These are phyloP conservation scores for Syncephalastrum racemosum DNA, from an alignment of 371 early-diverging fungal genomes.

Conservation along the genomic window DNA sequence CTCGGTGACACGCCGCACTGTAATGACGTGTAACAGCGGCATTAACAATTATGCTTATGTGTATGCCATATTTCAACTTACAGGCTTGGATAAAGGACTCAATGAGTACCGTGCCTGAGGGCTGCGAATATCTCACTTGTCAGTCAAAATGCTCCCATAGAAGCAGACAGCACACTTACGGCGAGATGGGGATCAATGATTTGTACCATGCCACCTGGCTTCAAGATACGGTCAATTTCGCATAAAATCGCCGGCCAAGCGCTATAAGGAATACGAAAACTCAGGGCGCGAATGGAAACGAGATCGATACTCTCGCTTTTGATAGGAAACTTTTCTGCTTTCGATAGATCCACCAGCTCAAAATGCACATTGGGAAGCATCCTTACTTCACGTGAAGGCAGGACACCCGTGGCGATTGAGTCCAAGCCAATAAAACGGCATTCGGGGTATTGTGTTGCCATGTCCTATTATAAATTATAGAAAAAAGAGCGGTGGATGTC, in stretches of 20 bases:
- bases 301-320: constrained; percentile 22
- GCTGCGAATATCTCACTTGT: constrained; percentile 13
- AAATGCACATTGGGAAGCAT: constrained; percentile 28
- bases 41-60: too few species aligned
- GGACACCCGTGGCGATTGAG: constrained; percentile 3
- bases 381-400: constrained; percentile 18
- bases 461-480: constrained; percentile 27
- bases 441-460: constrained; percentile 37
- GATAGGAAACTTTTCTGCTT: constrained; percentile 9
- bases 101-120: constrained; percentile 34
- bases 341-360: constrained; percentile 9
- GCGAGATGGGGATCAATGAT: constrained; percentile 30
- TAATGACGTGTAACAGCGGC: constrained; percentile 2
- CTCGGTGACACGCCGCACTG: constrained; percentile 25
- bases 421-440: constrained; percentile 32
- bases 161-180: constrained; percentile 20
- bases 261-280: constrained; percentile 8
- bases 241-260: constrained; percentile 18
- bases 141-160: not conserved
- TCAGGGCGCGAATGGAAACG: constrained; percentile 28
- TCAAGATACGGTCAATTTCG: constrained; percentile 30
- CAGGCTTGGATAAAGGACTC: constrained; percentile 43
- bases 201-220: constrained; percentile 39
- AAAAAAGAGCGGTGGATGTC: constrained; percentile 1
- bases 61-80: constrained; percentile 8